Percentiles rank a stretch among this genome's conserved stretches.
phyloP scores from a whole-genome alignment of 2,329 filamentous ascomycete genomes.

The Fonsecaea pugnacius region DNA sequence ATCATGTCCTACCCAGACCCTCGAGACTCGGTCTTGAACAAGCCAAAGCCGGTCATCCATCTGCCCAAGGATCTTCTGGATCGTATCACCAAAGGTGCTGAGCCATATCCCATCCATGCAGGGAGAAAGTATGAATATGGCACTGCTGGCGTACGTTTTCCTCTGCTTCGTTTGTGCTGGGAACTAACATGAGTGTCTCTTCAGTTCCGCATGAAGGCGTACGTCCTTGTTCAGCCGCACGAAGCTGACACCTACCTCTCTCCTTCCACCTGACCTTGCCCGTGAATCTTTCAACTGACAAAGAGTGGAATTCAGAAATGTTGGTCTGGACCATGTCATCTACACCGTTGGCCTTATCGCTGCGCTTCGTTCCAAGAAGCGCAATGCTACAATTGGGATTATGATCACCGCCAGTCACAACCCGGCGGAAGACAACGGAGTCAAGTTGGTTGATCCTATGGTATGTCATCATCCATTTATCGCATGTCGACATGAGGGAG shows the following conservation, averaged over 20 bases:
- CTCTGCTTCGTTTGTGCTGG: constrained; percentile 7
- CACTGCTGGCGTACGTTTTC: constrained; percentile 61
- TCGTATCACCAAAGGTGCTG: constrained; percentile 53
- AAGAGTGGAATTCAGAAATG: constrained; percentile 60
- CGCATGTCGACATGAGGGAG: constrained; percentile 13
- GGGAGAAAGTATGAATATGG: constrained; percentile 62
- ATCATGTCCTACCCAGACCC: constrained; percentile 28
- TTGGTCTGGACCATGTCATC: constrained; percentile 61
- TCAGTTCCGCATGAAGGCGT: constrained; percentile 73
- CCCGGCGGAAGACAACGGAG: constrained; percentile 83
- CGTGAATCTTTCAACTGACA: constrained; percentile 42
- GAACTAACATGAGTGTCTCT: constrained; percentile 33
- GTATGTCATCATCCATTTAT: constrained; percentile 45
- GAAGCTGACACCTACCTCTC: constrained; percentile 37
- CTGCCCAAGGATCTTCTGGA: constrained; percentile 44
- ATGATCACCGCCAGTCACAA: constrained; percentile 98
- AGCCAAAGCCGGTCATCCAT: constrained; percentile 36
- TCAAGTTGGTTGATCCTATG: constrained; percentile 96
- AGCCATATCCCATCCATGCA: constrained; percentile 55
- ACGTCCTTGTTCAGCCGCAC: constrained; percentile 44
- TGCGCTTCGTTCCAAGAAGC: constrained; percentile 83
- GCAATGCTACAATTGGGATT: constrained; percentile 89
- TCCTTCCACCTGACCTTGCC: constrained; percentile 37
- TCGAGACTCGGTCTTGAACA: constrained; percentile 36
- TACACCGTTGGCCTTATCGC: constrained; percentile 91